These are phyloP conservation scores for Clarireedia hainanense DNA, from an alignment of 2,329 filamentous ascomycete genomes.

Conservation along the genomic window DNA sequence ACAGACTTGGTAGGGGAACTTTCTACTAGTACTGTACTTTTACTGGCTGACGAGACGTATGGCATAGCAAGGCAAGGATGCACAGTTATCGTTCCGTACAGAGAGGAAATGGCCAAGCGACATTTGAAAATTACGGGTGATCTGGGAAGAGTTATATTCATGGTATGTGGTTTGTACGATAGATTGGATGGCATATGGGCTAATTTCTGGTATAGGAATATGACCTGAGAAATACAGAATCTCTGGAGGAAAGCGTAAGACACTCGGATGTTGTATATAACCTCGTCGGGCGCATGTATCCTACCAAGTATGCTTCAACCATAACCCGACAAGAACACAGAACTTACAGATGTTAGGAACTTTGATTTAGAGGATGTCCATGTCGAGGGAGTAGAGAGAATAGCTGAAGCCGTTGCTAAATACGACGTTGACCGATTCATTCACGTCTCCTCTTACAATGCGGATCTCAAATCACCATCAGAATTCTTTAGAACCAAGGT, in stretches of 20 bases:
- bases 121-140: conserved; percentile 96
- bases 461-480: conserved; percentile 67
- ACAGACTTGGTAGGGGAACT: conserved; percentile 63
- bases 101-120: conserved; percentile 96
- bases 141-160: conserved; percentile 79
- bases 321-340: neutral
- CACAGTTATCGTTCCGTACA: conserved; percentile 85
- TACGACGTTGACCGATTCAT: conserved; percentile 97
- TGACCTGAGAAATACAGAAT: conserved; percentile 87
- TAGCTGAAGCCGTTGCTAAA: conserved; percentile 89
- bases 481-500: conserved; percentile 89
- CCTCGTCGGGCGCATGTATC: conserved; percentile 86
- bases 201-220: conserved; percentile 57
- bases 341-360: conserved; percentile 56
- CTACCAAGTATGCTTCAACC: conserved; percentile 66
- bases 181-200: neutral
- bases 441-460: conserved; percentile 93
- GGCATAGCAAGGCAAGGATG: conserved; percentile 78
- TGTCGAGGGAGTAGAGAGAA: conserved; percentile 84
- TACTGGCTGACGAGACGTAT: conserved; percentile 17
- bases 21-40: neutral
- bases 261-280: conserved; percentile 99
- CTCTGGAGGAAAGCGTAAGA: conserved; percentile 91
- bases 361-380: conserved; percentile 90
- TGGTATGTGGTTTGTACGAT: conserved; percentile 40